Evolutionary conservation across 2,329 filamentous ascomycete genomes (phyloP).

Genomic region (Colletotrichum navitas): DNA sequence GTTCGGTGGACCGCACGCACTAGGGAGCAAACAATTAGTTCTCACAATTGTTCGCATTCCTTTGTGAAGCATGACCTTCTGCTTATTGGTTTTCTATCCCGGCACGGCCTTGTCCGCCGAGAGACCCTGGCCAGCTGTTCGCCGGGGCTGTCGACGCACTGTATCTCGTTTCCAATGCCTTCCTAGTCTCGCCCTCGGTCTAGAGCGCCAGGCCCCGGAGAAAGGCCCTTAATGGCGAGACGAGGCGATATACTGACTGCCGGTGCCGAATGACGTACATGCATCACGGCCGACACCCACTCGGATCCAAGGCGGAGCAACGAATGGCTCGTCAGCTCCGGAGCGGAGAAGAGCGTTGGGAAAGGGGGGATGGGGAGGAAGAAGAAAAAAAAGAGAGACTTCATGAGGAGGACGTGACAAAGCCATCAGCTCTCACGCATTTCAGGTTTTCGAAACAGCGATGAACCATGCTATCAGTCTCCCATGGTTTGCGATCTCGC

Average conservation of each 20-base stretch:
- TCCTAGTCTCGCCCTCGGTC: slow-evolving; percentile 26
- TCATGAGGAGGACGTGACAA: slow-evolving; percentile 32
- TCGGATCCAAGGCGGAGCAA: slow-evolving; percentile 35
- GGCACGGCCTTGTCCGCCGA: slow-evolving; percentile 20
- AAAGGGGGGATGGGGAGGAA: background rate
- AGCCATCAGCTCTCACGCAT: slow-evolving; percentile 23
- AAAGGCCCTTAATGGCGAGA: slow-evolving; percentile 28
- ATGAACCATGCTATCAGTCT: slow-evolving; percentile 35
- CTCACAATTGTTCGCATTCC: slow-evolving; percentile 30
- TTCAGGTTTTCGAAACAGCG: slow-evolving; percentile 35
- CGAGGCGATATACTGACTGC: slow-evolving; percentile 39
- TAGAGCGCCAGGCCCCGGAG: slow-evolving; percentile 17
- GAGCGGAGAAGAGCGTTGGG: slow-evolving; percentile 6
- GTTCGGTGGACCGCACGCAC: slow-evolving; percentile 25
- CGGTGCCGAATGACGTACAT: slow-evolving; percentile 42
- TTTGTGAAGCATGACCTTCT: slow-evolving; percentile 17
- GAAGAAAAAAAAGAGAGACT: slow-evolving; percentile 9
- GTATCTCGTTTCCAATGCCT: background rate
- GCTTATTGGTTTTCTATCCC: slow-evolving; percentile 2
- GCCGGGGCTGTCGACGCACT: background rate
- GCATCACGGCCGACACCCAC: slow-evolving; percentile 32
- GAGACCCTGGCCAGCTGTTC: slow-evolving; percentile 4
- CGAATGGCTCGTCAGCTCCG: slow-evolving; percentile 33
- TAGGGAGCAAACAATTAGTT: slow-evolving; percentile 21
- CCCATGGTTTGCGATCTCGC: slow-evolving; percentile 12